Base-by-base conservation (phyloP, 139 green algal species). In the Nannochloris sp. region DNA sequence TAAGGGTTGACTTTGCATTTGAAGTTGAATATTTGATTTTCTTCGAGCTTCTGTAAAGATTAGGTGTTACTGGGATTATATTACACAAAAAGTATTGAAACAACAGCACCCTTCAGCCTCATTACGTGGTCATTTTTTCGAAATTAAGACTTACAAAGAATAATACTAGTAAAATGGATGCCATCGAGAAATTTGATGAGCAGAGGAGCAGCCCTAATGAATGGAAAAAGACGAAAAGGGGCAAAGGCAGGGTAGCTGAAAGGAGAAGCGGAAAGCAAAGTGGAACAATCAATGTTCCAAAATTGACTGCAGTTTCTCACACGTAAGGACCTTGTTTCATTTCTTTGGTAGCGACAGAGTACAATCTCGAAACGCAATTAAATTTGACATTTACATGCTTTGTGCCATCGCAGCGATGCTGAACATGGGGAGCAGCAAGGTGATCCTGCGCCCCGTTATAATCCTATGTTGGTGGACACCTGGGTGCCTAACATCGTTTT, bases 371-470 rank as follows among this genome's bases (percentile, higher is more conserved):
- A 61, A 64, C 19, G 31, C 10, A 14, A 32, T 64, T 12, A 32
- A n/a, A 38, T 64, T 4, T 54, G 37, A n/a, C 9, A 24, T 64
- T 54, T 9, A 35, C 2, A 8, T 33, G 23, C 3, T 54, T 24
- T 25, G 14, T 56, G 9, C 2, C 9, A 9, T 7, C 46, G 51
- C 72, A 79, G 72, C 2, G 72, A 79, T 55, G 38, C 67, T 8
- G 23, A 79, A 44, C 67, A 76, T 54, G 72, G 72, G 24, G 72
- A 71, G 25, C 36, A 47, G 6, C 61, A 61, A 48, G 54, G 32
- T 27, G 59, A 75, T 59, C 68, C 68, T 2, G 54, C 25, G 6
- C 67, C 67, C 3, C 53, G 72, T 36, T 77, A 62, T 37, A 6
- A 32, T 19, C 29, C 46, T 25, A 5, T 25, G 4, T 25, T 61